These are phyloP conservation scores for Beauveria asiatica DNA, from an alignment of 2,329 filamentous ascomycete species.

Conservation along the genomic window DNA sequence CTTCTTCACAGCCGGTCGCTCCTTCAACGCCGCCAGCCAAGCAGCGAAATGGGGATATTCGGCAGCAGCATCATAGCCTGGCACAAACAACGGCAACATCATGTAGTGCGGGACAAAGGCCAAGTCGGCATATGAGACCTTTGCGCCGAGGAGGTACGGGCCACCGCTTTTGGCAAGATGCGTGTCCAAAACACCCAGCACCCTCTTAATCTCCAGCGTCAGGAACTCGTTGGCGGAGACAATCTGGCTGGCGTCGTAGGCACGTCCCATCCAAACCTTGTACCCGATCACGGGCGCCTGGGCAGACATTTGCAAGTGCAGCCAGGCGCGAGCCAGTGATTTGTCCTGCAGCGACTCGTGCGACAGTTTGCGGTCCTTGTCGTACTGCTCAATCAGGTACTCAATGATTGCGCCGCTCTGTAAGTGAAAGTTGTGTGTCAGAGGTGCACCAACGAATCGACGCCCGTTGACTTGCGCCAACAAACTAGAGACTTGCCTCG, in stretches of 20 bases:
- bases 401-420: constrained; percentile 19
- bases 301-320: constrained; percentile 17
- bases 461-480: neutral
- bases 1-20: constrained; percentile 12
- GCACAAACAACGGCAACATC: neutral
- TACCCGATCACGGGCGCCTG: constrained; percentile 25
- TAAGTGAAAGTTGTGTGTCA: constrained; percentile 8
- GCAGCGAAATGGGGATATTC: constrained; percentile 12
- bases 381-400: constrained; percentile 19
- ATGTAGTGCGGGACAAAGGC: constrained; percentile 16
- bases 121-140: constrained; percentile 19
- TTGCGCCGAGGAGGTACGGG: constrained; percentile 16
- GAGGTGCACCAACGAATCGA: no score
- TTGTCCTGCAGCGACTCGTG: constrained; percentile 12
- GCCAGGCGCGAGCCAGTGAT: constrained; percentile 11
- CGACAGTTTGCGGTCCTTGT: constrained; percentile 13
- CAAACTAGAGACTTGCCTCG: neutral
- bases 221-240: constrained; percentile 22
- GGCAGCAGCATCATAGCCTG: neutral
- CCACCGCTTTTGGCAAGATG: constrained; percentile 15
- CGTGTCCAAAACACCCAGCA: constrained; percentile 20
- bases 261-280: constrained; percentile 17
- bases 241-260: constrained; percentile 18
- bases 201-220: constrained; percentile 20
- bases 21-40: constrained; percentile 8